Evolutionary conservation across 2,329 filamentous ascomycete species (phyloP).

Genomic region (Fusarium burgessii): DNA sequence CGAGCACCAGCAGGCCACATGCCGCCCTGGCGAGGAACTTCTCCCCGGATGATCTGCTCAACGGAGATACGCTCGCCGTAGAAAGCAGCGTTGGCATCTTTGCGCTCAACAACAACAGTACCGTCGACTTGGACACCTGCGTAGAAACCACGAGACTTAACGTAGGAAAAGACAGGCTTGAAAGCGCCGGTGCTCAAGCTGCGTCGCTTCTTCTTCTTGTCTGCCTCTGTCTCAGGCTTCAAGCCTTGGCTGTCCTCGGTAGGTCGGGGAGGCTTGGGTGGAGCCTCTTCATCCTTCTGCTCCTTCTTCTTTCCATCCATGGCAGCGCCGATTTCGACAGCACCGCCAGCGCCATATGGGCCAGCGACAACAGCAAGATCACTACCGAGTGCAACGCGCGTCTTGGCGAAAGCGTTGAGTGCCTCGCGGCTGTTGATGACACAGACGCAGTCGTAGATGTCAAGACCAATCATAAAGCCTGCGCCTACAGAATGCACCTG

Average conservation of each 20-base stretch:
- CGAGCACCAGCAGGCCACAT: conserved; percentile 52
- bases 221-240: conserved; percentile 40
- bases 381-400: conserved; percentile 81
- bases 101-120: conserved; percentile 85
- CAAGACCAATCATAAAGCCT: conserved; percentile 83
- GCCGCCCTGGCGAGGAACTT: conserved; percentile 46
- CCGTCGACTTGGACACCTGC: conserved; percentile 89
- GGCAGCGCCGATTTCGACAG: conserved; percentile 69
- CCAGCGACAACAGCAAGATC: conserved; percentile 82
- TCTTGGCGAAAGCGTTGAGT: conserved; percentile 79
- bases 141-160: conserved; percentile 91
- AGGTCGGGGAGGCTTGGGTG: conserved; percentile 24
- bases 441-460: conserved; percentile 90
- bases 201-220: conserved; percentile 48
- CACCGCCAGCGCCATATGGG: conserved; percentile 76
- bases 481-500: conserved; percentile 83
- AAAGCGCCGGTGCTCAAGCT: conserved; percentile 47
- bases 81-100: conserved; percentile 89
- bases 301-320: conserved; percentile 60
- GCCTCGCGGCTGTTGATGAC: conserved; percentile 85
- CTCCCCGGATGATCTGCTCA: conserved; percentile 62
- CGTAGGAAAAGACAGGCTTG: conserved; percentile 71
- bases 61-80: conserved; percentile 73
- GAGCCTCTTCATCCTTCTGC: conserved; percentile 42
- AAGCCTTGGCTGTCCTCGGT: conserved; percentile 38